Percentiles rank a stretch among this genome's conserved stretches.
Conservation (phyloP, 208 protist genomes). For the Leptomonas pyrrhocoris region DNA sequence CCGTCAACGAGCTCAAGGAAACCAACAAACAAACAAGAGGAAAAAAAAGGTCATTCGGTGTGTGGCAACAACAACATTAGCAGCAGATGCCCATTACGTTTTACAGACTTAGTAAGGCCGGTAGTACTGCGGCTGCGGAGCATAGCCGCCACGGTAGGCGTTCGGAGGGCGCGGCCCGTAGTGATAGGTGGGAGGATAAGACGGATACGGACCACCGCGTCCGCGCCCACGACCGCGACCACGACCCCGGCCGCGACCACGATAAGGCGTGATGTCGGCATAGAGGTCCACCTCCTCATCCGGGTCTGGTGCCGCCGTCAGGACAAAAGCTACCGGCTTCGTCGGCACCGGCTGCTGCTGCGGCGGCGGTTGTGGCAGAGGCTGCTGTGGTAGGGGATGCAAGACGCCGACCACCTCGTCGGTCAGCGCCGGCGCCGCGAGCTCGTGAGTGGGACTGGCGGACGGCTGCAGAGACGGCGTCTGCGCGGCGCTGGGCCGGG, state of each 20-base stretch:
- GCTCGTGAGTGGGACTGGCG: slow-evolving; percentile 4
- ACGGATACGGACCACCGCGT: slow-evolving; percentile 18
- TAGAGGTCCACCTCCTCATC: slow-evolving; percentile 72
- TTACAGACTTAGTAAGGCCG: slow-evolving; percentile 17
- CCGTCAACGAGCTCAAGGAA: not conserved
- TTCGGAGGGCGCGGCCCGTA: slow-evolving; percentile 14
- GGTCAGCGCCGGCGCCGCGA: slow-evolving; percentile 10
- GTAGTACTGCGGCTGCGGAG: slow-evolving; percentile 21
- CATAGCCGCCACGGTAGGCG: slow-evolving; percentile 33
- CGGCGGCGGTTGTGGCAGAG: not conserved
- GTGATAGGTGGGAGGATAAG: slow-evolving; percentile 15
- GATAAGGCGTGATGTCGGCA: slow-evolving; percentile 43
- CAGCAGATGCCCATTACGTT: not conserved
- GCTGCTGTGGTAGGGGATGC: not conserved
- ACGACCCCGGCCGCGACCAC: slow-evolving; percentile 27
- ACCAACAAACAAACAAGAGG: not conserved
- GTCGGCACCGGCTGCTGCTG: slow-evolving; percentile 30
- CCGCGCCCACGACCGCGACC: slow-evolving; percentile 32
- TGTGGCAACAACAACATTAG: not conserved
- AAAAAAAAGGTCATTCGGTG: not conserved
- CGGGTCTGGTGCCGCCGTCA: slow-evolving; percentile 33
- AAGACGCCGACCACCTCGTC: slow-evolving; percentile 2
- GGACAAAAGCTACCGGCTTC: slow-evolving; percentile 39
- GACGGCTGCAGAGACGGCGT: slow-evolving; percentile 30
- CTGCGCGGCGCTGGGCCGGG: slow-evolving; percentile 15